Base-by-base conservation (phyloP, 164 flowering plant genomes). In the Houttuynia cordata region DNA sequence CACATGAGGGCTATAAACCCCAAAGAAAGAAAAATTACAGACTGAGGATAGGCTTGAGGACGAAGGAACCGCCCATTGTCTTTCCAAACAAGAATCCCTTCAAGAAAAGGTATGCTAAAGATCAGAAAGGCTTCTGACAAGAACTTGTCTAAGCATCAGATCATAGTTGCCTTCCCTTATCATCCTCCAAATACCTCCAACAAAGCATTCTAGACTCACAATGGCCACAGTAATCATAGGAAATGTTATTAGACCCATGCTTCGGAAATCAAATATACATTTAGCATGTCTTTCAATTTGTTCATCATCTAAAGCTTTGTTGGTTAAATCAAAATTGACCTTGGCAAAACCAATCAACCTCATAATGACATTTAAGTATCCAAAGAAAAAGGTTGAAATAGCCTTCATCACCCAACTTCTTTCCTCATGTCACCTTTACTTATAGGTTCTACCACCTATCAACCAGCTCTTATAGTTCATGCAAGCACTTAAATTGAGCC, bases 221-320 rank as follows among this genome's bases (percentile, higher is more conserved):
- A 63, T 58, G 21, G 54, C 64, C 3, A 69, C 17, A 1, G 63
- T 65, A 17, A 56, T 59, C 49, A 65, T 30, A 4, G 78, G 74
- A 50, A 66, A 24, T 12, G 75, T 57, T 13, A 78, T 57, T 22
- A 53, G 7, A 6, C 56, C 49, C 56, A 65, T 57, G 24, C 68
- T 70, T 67, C 67, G 69, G 47, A 76, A 79, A 65, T 76, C 70
- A 41, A 63, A 74, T 10, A 45, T 54, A 5, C 66, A 76, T 67
- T 22, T 63, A n/a, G 63, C 47, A 57, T 76, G 67, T 45, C 58
- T 58, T 54, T 66, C 65, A 0, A 49, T 19, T 42, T 67, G 60
- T 62, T 67, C 69, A 9, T 73, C 63, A 22, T 71, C 70, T 1
- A 51, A 62, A 8, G 51, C 74, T 62, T 79, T 79, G 50, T 68